phyloP scores from a whole-genome alignment of 148 eudicot genomes.

The Pharnaceum exiguum region DNA sequence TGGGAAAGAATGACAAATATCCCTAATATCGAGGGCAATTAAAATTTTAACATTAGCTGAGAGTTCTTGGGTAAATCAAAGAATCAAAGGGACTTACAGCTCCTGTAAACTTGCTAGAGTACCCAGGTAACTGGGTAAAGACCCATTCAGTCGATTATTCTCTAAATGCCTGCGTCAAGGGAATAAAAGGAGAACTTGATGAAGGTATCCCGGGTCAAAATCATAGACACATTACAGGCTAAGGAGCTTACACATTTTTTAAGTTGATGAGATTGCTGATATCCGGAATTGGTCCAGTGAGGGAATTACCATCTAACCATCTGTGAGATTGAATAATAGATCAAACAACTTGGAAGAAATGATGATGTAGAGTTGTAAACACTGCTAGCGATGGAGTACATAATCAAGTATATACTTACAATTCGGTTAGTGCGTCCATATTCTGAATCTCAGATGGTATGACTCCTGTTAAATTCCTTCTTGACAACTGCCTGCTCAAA shows the following conservation, averaged over 20 bases:
- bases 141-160: slow-evolving; percentile 71
- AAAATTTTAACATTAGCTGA: not conserved
- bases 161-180: slow-evolving; percentile 80
- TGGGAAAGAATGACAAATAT: not conserved
- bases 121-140: slow-evolving; percentile 73
- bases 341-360: not conserved
- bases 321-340: slow-evolving; percentile 19
- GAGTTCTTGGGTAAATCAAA: not conserved
- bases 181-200: not conserved
- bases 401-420: slow-evolving; percentile 47
- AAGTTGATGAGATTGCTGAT: slow-evolving; percentile 55
- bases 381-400: too few relatives aligned
- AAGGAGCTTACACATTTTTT: slow-evolving; percentile 59
- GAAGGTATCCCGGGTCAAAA: slow-evolving; percentile 7
- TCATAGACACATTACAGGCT: not conserved
- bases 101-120: slow-evolving; percentile 73
- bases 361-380: slow-evolving; percentile 3
- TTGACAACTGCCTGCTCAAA: slow-evolving; percentile 58
- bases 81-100: slow-evolving; percentile 48
- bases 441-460: slow-evolving; percentile 71
- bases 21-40: not conserved
- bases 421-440: slow-evolving; percentile 70
- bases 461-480: slow-evolving; percentile 55
- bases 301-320: slow-evolving; percentile 66
- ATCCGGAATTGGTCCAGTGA: slow-evolving; percentile 64